Base-by-base conservation (phyloP, 2,329 filamentous ascomycete genomes). In the Colletotrichum sublineola region DNA sequence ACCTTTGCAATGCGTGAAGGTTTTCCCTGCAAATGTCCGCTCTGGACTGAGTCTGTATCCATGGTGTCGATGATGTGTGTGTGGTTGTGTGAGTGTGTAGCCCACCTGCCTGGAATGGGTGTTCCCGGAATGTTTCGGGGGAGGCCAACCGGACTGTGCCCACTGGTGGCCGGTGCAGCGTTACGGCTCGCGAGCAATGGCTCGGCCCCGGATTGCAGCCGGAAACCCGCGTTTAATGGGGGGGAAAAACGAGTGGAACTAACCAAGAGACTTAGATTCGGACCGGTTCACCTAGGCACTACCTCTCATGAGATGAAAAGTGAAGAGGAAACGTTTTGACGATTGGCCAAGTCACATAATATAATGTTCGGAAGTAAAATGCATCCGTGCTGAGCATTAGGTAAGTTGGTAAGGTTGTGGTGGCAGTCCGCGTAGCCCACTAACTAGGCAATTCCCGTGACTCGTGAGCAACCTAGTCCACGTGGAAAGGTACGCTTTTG, bases 281-380 rank as follows among this genome's bases (percentile, higher is more conserved):
- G 50, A 56, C 6, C 24, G 40, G 44, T 36, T 15, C 57, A 36
- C 11, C 42, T 56, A 18, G 60, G 64, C 31, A 33, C 31, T n/a
- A 12, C 40, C 31, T 12, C 38, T 7, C 14, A n/a, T 5, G 31
- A 18, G 29, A 38, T 70, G 24, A 42, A 38, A 62, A 29, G 55
- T 24, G 29, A 60, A 58, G 52, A 63, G 50, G 52, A 63, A 40
- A 52, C 52, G 53, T 64, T 71, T 71, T 68, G 52, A 68, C 68
- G 68, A 71, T 70, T 73, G 70, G 70, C 55, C 53, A 31, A 53
- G 67, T 66, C 66, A 70, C 66, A 67, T 50, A 70, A 73, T 57
- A 67, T 50, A 70, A 73, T 57, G 36, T 31, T 24, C 72, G 72
- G 72, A 62, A 31, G 60, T 33, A 73, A 52, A 44, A 53, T 74